Evolutionary conservation across 2,329 filamentous ascomycete genomes (phyloP).

Genomic region (Boeremia exigua): DNA sequence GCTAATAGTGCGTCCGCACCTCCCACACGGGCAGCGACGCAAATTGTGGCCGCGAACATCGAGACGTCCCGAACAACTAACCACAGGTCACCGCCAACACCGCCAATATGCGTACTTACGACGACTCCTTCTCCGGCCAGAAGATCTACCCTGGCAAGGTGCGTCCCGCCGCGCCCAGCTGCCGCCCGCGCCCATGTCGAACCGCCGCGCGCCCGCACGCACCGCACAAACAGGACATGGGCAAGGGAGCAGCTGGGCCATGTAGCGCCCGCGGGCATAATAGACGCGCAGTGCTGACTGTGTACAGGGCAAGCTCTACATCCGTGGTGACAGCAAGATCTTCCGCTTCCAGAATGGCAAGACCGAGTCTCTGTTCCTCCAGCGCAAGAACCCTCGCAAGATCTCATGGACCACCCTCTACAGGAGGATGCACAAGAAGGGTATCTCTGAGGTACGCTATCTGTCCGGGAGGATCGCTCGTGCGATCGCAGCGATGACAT

Average conservation of each 20-base stretch:
- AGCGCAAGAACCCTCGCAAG: constrained; percentile 99
- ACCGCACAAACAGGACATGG: constrained; percentile 24
- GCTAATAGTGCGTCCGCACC: constrained; percentile 23
- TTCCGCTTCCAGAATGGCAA: constrained; percentile 99
- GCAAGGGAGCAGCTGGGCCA: constrained; percentile 15
- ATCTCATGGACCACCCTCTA: constrained; percentile 99
- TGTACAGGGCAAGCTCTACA: constrained; percentile 93
- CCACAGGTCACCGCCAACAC: constrained; percentile 51
- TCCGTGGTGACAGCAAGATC: constrained; percentile 99
- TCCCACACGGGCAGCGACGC: constrained; percentile 23
- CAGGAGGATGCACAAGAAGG: constrained; percentile 99
- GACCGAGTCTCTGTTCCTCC: constrained; percentile 98
- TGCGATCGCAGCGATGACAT: constrained; percentile 21
- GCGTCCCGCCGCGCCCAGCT: constrained; percentile 47
- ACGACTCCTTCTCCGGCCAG: constrained; percentile 77
- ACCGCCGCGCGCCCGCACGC: constrained; percentile 17
- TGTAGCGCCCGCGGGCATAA: constrained; percentile 9
- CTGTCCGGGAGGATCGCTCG: constrained; percentile 15
- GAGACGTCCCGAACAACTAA: constrained; percentile 19
- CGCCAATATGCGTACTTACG: constrained; percentile 77
- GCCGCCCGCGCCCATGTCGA: constrained; percentile 31
- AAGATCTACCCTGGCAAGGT: constrained; percentile 85
- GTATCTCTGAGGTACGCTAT: constrained; percentile 92
- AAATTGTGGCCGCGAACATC: constrained; percentile 32
- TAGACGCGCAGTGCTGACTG: constrained; percentile 37